phyloP scores from a whole-genome alignment of 75 land plant genomes.

The Pseudotsuga menziesii region DNA sequence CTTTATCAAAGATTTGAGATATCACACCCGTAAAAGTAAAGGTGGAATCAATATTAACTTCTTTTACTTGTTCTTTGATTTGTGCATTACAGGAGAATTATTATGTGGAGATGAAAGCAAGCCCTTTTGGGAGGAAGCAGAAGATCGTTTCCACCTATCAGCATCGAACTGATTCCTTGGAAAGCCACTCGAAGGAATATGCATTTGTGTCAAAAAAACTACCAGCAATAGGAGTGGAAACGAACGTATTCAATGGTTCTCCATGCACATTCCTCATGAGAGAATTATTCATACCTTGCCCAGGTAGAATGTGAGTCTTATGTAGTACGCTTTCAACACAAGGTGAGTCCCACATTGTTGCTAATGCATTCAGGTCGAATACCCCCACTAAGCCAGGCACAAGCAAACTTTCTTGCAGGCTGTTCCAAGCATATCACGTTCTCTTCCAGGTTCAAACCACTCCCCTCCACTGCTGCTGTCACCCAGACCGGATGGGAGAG shows the following conservation, averaged over 20 bases:
- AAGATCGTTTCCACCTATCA: conserved; percentile 63
- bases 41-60: conserved; percentile 75
- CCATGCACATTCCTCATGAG: conserved; percentile 39
- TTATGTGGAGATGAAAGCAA: conserved; percentile 62
- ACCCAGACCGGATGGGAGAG: too few relatives aligned
- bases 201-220: neutral
- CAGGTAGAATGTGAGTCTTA: too few relatives aligned
- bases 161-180: neutral
- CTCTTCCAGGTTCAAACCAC: too few relatives aligned
- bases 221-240: neutral
- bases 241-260: conserved; percentile 3
- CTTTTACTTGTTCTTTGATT: conserved; percentile 84
- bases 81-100: conserved; percentile 52
- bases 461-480: too few relatives aligned
- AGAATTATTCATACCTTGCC: conserved; percentile 51
- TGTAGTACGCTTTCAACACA: too few relatives aligned
- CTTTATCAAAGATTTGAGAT: conserved; percentile 98
- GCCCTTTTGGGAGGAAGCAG: conserved; percentile 37
- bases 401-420: too few relatives aligned
- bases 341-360: too few relatives aligned
- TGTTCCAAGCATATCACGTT: too few relatives aligned
- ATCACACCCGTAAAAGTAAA: conserved; percentile 85
- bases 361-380: too few relatives aligned
- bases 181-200: conserved; percentile 25
- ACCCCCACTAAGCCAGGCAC: too few relatives aligned